Evolutionary conservation across 176 grass and related monocot species (phyloP).

Genomic region (Triticum timopheevii): DNA sequence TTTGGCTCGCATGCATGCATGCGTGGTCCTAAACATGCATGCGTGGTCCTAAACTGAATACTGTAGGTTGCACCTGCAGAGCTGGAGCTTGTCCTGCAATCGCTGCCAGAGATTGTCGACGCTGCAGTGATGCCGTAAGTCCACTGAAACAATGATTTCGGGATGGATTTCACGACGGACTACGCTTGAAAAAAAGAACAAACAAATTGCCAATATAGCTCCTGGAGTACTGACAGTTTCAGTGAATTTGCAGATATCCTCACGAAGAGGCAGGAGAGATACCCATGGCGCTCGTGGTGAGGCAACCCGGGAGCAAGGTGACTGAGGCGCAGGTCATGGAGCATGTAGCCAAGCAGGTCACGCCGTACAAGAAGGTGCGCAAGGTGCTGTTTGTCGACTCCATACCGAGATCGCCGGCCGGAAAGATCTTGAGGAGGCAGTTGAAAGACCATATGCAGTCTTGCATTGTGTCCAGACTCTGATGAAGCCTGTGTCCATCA

Average conservation of each 20-base stretch:
- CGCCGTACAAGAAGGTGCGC: constrained; percentile 70
- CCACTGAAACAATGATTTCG: neutral
- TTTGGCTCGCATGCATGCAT: neutral
- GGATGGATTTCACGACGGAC: too few species aligned
- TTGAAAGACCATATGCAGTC: constrained; percentile 19
- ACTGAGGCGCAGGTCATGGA: constrained; percentile 65
- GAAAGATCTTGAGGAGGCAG: constrained; percentile 77
- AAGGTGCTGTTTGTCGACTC: constrained; percentile 53
- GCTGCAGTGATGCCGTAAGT: constrained; percentile 80
- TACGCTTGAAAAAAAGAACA: neutral
- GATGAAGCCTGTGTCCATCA: neutral
- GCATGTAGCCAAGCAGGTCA: constrained; percentile 58
- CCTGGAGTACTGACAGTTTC: neutral
- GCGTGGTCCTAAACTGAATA: neutral
- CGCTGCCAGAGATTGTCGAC: constrained; percentile 55
- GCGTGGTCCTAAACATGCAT: neutral
- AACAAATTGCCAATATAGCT: too few species aligned
- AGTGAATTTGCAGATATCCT: constrained; percentile 42
- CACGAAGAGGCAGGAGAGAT: constrained; percentile 58
- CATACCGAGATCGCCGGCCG: constrained; percentile 66
- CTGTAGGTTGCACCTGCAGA: constrained; percentile 76
- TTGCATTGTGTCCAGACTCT: constrained; percentile 39
- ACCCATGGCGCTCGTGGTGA: too few species aligned
- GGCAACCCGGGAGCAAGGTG: constrained; percentile 47
- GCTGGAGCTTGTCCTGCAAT: constrained; percentile 66